These are phyloP conservation scores for Penicillium bovifimosum DNA, from an alignment of 495 filamentous ascomycete species.

Conservation along the genomic window DNA sequence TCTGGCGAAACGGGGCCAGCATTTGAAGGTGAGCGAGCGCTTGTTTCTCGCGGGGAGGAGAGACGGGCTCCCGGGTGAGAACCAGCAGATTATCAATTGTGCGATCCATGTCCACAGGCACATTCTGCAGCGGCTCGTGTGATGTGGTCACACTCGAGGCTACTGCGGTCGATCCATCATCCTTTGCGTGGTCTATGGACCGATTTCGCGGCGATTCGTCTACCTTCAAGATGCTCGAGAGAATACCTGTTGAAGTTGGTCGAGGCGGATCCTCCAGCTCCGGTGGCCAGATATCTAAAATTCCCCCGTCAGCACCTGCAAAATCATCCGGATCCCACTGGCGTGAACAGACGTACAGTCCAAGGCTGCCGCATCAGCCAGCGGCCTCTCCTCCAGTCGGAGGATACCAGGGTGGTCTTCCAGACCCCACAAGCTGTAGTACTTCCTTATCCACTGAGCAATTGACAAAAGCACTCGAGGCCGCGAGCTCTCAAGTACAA, in stretches of 20 bases:
- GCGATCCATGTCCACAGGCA: conserved; percentile 5
- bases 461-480: conserved; percentile 14
- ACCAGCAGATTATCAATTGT: conserved; percentile 14
- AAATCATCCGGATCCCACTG: conserved; percentile 2
- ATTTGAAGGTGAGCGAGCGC: conserved; percentile 5
- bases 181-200: not conserved
- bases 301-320: conserved; percentile 7
- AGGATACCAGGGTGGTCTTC: not conserved
- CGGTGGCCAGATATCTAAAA: conserved; percentile 14
- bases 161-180: not conserved
- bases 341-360: conserved; percentile 8
- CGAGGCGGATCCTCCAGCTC: conserved; percentile 2
- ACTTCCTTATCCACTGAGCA: conserved; percentile 7
- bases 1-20: conserved; percentile 7
- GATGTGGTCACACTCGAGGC: conserved; percentile 2
- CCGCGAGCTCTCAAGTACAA: conserved; percentile 7
- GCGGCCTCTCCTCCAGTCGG: conserved; percentile 8
- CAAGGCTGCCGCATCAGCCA: conserved; percentile 12
- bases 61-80: conserved; percentile 10
- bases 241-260: not conserved
- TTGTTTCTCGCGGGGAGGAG: conserved; percentile 1
- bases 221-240: not conserved
- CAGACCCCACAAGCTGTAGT: not conserved
- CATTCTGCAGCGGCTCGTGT: conserved; percentile 7
- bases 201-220: not conserved